Evolutionary conservation across 192 early-diverging fungal species (phyloP), one percentile per base, ranked within the genome.

Genomic region (Funneliformis mosseae): DNA sequence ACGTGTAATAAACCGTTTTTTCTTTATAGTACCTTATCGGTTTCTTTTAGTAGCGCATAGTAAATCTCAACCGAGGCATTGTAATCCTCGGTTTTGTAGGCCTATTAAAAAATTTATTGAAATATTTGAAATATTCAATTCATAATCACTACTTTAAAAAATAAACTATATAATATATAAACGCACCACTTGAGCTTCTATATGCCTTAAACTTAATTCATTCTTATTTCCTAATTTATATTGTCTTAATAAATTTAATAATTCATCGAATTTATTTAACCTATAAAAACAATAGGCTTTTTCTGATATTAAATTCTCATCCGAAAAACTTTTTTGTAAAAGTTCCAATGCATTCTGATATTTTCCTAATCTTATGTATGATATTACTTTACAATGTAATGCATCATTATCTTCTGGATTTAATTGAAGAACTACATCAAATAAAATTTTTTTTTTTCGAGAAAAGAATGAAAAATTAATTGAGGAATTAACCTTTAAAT

Each of bases 111-210:
- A 78, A 21, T 42, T 71, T 25, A 16, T 78, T 67, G 69, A n/a
- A 25, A 0, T 41, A 41, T 8, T 23, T 16, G 16, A 50, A 55
- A 3, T 55, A 18, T 18, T 55, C 4, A 55, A 55, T 5, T 18
- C 50, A 55, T 18, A 18, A 18, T 5, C 21, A 76, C 16, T 2
- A 33, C 3, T 33, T 33, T 59, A 28, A 41, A n/a, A n/a, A 77
- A 66, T 21, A 11, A 42, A 46, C 8, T 33, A 39, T 77, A n/a
- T 10, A n/a, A 48, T 6, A 43, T 33, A 38, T 33, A 33, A 55
- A 82, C 78, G 72, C 84, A 94, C 89, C 88, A 92, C 81, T 87
- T 94, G 93, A 33, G 89, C 92, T 81, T 94, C 91, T 39, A 94
- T 76, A 45, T 90, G 88, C 61, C 81, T 76, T 16, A 92, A 80